These are phyloP conservation scores for Penicillium sp. DNA, from an alignment of 2,329 filamentous ascomycete species.

Conservation along the genomic window DNA sequence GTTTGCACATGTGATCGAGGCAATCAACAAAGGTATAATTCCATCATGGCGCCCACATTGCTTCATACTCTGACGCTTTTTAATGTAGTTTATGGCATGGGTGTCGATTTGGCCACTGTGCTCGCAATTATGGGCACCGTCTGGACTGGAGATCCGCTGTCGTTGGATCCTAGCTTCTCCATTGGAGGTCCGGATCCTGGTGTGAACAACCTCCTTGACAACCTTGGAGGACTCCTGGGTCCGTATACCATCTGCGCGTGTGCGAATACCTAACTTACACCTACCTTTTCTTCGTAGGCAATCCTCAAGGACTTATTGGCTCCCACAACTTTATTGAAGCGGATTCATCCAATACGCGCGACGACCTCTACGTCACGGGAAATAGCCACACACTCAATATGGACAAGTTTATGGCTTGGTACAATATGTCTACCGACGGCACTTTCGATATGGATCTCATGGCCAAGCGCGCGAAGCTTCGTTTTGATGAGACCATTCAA, in stretches of 20 bases:
- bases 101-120: slow-evolving; percentile 41
- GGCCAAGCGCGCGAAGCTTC: slow-evolving; percentile 41
- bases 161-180: slow-evolving; percentile 49
- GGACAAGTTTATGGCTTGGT: slow-evolving; percentile 49
- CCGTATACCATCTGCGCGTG: not conserved
- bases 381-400: slow-evolving; percentile 52
- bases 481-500: slow-evolving; percentile 47
- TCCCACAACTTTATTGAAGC: slow-evolving; percentile 55
- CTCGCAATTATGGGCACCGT: slow-evolving; percentile 48
- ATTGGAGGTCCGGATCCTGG: slow-evolving; percentile 46
- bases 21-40: slow-evolving; percentile 32
- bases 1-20: slow-evolving; percentile 32
- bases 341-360: slow-evolving; percentile 51
- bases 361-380: slow-evolving; percentile 51
- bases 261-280: not conserved
- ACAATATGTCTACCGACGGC: slow-evolving; percentile 40
- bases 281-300: slow-evolving; percentile 24
- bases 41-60: too few relatives aligned
- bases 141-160: slow-evolving; percentile 50
- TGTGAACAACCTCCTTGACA: slow-evolving; percentile 42
- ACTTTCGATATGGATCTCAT: slow-evolving; percentile 44
- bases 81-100: slow-evolving; percentile 46
- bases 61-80: not conserved
- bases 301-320: slow-evolving; percentile 48
- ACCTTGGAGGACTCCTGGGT: slow-evolving; percentile 45